Conservation (phyloP, 768 basidiomycete species). For the Auricularia auricula-judae region DNA sequence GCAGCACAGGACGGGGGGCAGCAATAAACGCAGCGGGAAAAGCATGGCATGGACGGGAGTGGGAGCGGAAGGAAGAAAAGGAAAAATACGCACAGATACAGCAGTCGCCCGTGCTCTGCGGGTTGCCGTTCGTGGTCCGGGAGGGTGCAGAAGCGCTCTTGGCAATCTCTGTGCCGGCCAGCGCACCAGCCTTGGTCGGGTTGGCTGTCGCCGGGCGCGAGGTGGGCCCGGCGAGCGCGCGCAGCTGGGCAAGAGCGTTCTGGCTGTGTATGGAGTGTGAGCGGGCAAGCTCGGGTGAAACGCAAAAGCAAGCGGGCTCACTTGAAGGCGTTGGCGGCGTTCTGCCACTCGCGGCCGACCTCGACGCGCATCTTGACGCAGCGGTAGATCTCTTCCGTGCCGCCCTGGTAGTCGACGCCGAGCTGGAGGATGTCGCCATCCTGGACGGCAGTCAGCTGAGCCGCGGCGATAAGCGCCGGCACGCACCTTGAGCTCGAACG, state of each 20-base stretch:
- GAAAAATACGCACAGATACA: conserved; percentile 66
- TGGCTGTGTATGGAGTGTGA: conserved; percentile 30
- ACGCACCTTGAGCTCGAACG: conserved; percentile 52
- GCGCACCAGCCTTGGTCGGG: conserved; percentile 8
- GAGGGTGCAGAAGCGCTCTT: background rate
- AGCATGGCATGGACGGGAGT: background rate
- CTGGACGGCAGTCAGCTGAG: conserved; percentile 4
- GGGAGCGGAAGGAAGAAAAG: background rate
- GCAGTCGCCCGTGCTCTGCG: conserved; percentile 41
- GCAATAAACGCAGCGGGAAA: no score
- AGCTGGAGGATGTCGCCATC: conserved; percentile 93
- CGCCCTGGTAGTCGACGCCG: conserved; percentile 96
- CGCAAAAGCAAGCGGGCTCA: conserved; percentile 18
- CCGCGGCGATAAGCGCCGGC: background rate
- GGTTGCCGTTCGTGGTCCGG: background rate
- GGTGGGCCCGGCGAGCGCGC: conserved; percentile 41
- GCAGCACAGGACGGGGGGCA: no score
- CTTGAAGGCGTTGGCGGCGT: conserved; percentile 87
- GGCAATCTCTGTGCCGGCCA: background rate
- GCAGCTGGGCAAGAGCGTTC: conserved; percentile 72
- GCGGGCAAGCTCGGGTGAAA: background rate
- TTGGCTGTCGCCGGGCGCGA: conserved; percentile 11
- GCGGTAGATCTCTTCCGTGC: conserved; percentile 93
- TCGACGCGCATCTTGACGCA: conserved; percentile 94
- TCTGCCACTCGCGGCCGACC: conserved; percentile 84